Conservation (phyloP, 176 grass and related monocot species). For the Phoenix roebelenii region DNA sequence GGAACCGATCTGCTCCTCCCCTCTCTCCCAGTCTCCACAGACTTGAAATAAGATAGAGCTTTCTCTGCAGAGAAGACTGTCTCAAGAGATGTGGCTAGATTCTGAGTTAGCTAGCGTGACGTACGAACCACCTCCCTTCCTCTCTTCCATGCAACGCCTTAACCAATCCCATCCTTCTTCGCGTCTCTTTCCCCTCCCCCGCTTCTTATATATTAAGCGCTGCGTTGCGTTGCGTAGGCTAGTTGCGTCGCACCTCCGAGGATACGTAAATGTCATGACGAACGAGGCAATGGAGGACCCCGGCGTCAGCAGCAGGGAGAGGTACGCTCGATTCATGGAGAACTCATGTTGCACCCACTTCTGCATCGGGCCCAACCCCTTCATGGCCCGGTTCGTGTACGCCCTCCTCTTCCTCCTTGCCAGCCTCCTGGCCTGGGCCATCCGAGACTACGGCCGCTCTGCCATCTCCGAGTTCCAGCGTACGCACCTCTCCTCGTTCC, state of each 20-base stretch:
- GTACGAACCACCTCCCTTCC: too few relatives aligned
- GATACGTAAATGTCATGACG: slow-evolving; percentile 2
- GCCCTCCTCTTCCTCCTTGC: slow-evolving; percentile 76
- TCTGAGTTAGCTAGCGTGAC: too few relatives aligned
- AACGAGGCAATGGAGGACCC: slow-evolving; percentile 22
- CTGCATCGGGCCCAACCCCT: slow-evolving; percentile 50
- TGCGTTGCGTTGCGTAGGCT: not conserved
- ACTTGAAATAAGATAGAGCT: too few relatives aligned
- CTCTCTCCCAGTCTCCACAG: too few relatives aligned
- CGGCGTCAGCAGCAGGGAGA: slow-evolving; percentile 15
- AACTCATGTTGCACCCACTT: slow-evolving; percentile 48
- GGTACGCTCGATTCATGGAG: slow-evolving; percentile 33
- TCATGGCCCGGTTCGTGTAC: slow-evolving; percentile 74
- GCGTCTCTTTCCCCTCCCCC: too few relatives aligned
- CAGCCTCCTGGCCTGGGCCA: slow-evolving; percentile 85
- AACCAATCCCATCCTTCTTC: too few relatives aligned
- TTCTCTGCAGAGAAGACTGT: too few relatives aligned
- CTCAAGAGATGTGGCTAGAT: too few relatives aligned
- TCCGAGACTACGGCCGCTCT: slow-evolving; percentile 73
- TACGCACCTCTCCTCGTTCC: slow-evolving; percentile 1
- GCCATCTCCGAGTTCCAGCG: slow-evolving; percentile 56
- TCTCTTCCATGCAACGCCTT: too few relatives aligned
- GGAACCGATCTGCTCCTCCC: too few relatives aligned
- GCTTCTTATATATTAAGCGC: not conserved
- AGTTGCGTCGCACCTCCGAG: not conserved